Percentiles rank a stretch among this genome's conserved stretches.
Evolutionary conservation across 1,284 basidiomycete species (phyloP).

Genomic region (Melampsora larici-populina): DNA sequence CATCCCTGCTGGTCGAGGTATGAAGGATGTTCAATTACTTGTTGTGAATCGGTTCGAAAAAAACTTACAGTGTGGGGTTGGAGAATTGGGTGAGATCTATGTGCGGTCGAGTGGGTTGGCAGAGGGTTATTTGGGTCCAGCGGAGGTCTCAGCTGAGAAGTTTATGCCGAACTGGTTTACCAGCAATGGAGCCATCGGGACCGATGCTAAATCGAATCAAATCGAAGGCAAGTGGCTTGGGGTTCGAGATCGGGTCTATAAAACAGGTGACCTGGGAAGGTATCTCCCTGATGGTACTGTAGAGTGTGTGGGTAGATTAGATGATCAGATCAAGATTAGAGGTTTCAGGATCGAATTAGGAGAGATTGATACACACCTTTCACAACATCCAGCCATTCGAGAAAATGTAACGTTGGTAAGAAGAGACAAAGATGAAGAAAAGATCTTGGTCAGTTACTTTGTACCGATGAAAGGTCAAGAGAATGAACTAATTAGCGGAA

Average conservation of each 20-base stretch:
- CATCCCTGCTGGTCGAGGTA: constrained; percentile 95
- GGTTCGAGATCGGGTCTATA: constrained; percentile 96
- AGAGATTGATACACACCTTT: constrained; percentile 95
- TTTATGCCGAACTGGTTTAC: constrained; percentile 92
- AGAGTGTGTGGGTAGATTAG: constrained; percentile 94
- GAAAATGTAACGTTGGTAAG: constrained; percentile 97
- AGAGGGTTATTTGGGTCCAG: constrained; percentile 82
- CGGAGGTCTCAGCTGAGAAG: constrained; percentile 79
- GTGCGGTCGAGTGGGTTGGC: constrained; percentile 93
- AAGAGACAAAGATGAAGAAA: constrained; percentile 98
- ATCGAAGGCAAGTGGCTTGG: constrained; percentile 75
- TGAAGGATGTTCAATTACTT: constrained; percentile 95
- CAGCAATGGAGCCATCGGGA: constrained; percentile 60
- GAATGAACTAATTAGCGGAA: constrained; percentile 64
- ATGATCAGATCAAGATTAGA: constrained; percentile 99
- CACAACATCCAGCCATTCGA: constrained; percentile 84
- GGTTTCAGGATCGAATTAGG: constrained; percentile 98
- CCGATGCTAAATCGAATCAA: constrained; percentile 64
- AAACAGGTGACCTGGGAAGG: constrained; percentile 91
- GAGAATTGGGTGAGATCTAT: constrained; percentile 98
- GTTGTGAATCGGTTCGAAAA: constrained; percentile 93
- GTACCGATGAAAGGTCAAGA: constrained; percentile 68
- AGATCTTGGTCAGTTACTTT: constrained; percentile 96
- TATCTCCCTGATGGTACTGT: constrained; percentile 91
- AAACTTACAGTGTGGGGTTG: constrained; percentile 83